Evolutionary conservation across 1,139 yeast genomes (phyloP).

Genomic region (Blastobotrys indianensis): DNA sequence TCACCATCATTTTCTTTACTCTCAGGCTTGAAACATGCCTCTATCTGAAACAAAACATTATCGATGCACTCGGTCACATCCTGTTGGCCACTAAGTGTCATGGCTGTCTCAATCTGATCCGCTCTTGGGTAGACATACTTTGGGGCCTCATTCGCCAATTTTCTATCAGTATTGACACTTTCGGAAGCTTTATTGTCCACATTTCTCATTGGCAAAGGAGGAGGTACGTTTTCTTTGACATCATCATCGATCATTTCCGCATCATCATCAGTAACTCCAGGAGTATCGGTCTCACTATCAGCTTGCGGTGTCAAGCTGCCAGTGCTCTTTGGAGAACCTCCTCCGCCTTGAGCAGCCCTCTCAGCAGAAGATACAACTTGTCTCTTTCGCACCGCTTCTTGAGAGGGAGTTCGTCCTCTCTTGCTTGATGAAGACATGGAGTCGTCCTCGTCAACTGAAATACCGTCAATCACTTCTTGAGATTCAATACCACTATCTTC

Average conservation of each 20-base stretch:
- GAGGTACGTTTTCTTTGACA: conserved; percentile 2
- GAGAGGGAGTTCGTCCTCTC: not conserved
- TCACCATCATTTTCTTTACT: conserved; percentile 67
- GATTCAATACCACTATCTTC: not conserved
- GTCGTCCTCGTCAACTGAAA: not conserved
- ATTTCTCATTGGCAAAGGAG: conserved; percentile 7
- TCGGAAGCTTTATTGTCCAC: not conserved
- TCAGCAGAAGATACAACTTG: not conserved
- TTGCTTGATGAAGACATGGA: not conserved
- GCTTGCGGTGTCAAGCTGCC: not conserved
- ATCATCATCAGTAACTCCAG: not conserved
- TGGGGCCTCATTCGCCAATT: not conserved
- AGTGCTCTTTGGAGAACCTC: too few species aligned
- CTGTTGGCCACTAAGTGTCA: conserved; percentile 77
- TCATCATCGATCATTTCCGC: not conserved
- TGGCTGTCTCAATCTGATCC: conserved; percentile 22
- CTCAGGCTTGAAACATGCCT: conserved; percentile 75
- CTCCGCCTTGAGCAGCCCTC: too few species aligned
- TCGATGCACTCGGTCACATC: conserved; percentile 97
- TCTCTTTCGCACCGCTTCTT: not conserved
- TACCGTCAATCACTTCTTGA: not conserved
- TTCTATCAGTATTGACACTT: conserved; percentile 1
- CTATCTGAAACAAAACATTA: conserved; percentile 86
- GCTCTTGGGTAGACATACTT: conserved; percentile 16
- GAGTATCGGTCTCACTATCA: conserved; percentile 1